A percentile compares a stretch with the other conserved stretches of the same genome.
Evolutionary conservation across 2,329 filamentous ascomycete genomes (phyloP).

Genomic region (Colletotrichum sublineola): DNA sequence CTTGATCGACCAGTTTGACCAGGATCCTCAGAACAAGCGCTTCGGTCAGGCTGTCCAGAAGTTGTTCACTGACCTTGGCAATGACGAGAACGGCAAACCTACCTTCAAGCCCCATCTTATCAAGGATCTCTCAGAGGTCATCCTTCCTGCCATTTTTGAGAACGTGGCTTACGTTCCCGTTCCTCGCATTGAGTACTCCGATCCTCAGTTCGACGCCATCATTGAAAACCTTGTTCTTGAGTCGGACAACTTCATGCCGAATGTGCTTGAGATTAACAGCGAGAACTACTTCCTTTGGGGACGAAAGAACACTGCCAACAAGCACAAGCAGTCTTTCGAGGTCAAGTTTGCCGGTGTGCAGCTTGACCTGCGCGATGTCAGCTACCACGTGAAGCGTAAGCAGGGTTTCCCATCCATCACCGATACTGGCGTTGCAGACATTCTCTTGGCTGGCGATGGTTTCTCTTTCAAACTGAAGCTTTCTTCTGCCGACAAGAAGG

Average conservation of each 20-base stretch:
- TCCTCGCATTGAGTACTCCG: conserved; percentile 92
- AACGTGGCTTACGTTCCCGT: conserved; percentile 91
- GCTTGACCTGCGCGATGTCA: conserved; percentile 91
- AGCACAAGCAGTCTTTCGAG: conserved; percentile 81
- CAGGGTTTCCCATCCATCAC: conserved; percentile 89
- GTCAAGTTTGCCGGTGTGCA: conserved; percentile 90
- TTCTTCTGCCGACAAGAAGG: conserved; percentile 81
- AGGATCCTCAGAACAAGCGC: conserved; percentile 86
- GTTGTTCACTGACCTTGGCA: conserved; percentile 89
- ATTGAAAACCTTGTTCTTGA: conserved; percentile 96
- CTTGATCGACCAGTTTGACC: conserved; percentile 87
- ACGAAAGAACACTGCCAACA: conserved; percentile 86
- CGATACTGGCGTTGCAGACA: conserved; percentile 89
- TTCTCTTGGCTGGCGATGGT: conserved; percentile 87
- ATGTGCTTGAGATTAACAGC: conserved; percentile 86
- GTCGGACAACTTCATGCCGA: conserved; percentile 96
- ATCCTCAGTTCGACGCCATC: conserved; percentile 85
- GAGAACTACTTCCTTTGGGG: conserved; percentile 98
- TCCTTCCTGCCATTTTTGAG: conserved; percentile 86
- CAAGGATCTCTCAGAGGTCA: conserved; percentile 89
- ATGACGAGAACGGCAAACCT: conserved; percentile 85
- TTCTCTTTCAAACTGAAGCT: conserved; percentile 94
- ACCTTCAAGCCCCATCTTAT: conserved; percentile 93
- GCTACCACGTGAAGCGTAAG: conserved; percentile 96
- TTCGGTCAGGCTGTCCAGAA: conserved; percentile 84